Base-by-base conservation (phyloP, 306 rosid genomes). In the Cicer bijugum region DNA sequence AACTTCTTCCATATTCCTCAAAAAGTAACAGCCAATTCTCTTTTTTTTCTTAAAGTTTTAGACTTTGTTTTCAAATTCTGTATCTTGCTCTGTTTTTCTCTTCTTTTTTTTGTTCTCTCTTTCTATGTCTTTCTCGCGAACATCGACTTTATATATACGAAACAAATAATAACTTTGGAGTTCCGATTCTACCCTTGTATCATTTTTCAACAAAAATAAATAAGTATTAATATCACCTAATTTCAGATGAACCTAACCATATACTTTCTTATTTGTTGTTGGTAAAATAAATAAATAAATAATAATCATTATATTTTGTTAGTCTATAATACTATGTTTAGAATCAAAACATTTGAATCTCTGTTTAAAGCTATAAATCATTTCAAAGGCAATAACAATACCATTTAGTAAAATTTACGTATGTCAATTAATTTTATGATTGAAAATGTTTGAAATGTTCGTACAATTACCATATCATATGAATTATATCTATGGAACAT, bases 1-100 rank as follows among this genome's bases (percentile, higher is more conserved):
- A 53, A 91, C 89, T 4, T 90, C 97, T 72, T 46, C 97, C 97
- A 91, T 91, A 6, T 60, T 53, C 50, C 52, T 65, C 47, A 37
- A 59, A 28, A 3, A 17, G 44, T 33, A 0, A 33, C 66, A 63
- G 70, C 74, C 67, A 38, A 20, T 73, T 72, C 52, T 69, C 66
- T 43, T 5, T 19, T 28, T 55, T 59, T 83, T 78, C 48, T 59
- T 53, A 4, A 64, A 81, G 71, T 12, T 15, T 12, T 40, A 62
- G 20, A 55, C 17, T 75, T 28, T 51, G 79, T 68, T 63, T 80
- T 71, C 71, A 48, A 78, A 69, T 83, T 73, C 35, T 58, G 60
- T 73, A 14, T 1, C n/a, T 43, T 76, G 20, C 82, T 72, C 82
- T 72, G 80, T 80, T 75, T 70, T 67, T 9, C 33, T 10, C 43